phyloP scores from a whole-genome alignment of 228 moss, liverwort and hornwort genomes.

The Sphagnum magellanicum region DNA sequence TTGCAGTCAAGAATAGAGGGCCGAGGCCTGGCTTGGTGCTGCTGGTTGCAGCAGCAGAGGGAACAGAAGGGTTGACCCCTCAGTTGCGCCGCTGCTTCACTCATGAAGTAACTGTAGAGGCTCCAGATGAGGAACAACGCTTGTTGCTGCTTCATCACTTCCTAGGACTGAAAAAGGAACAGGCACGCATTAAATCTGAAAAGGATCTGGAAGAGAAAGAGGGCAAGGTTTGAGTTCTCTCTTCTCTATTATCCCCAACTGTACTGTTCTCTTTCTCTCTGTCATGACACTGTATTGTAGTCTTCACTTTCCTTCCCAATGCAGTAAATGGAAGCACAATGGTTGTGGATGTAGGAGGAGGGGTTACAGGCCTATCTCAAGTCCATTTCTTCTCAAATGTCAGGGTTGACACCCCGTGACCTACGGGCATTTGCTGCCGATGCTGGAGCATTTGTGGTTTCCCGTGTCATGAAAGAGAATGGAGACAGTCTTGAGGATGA shows the following conservation, averaged over 20 bases:
- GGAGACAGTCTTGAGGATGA: conserved; percentile 6
- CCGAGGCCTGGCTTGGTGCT: conserved; percentile 62
- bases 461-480: conserved; percentile 27
- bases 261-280: neutral
- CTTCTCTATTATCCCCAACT: neutral
- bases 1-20: conserved; percentile 42
- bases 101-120: conserved; percentile 69
- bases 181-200: neutral
- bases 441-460: conserved; percentile 69
- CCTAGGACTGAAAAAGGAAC: conserved; percentile 30
- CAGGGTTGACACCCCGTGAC: conserved; percentile 83
- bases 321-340: neutral
- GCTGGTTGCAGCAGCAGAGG: conserved; percentile 66
- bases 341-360: conserved; percentile 34
- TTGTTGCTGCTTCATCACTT: conserved; percentile 54
- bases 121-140: conserved; percentile 80
- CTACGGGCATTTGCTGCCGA: conserved; percentile 79
- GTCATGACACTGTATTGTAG: too few species aligned
- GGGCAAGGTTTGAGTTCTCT: neutral
- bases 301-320: too few species aligned
- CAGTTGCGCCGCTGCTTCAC: conserved; percentile 88
- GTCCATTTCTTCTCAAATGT: conserved; percentile 76
- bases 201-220: neutral
- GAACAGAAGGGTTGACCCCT: conserved; percentile 69
- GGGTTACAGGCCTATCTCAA: conserved; percentile 43